Evolutionary conservation across 257 asterid species (phyloP).

Genomic region (Anisodus tanguticus): DNA sequence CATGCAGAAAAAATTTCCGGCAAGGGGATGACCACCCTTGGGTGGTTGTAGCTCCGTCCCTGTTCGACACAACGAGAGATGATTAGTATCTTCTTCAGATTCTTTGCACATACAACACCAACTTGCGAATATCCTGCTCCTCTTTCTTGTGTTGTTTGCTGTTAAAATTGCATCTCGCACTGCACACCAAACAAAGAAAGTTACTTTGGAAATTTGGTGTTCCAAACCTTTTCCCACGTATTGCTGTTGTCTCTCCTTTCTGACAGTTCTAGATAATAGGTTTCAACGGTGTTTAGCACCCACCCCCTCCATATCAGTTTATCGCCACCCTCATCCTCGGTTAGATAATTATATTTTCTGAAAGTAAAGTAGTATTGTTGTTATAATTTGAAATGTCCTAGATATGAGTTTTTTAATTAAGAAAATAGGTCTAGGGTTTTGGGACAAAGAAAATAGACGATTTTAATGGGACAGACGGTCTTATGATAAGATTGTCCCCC

Average conservation of each 20-base stretch:
- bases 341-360: background rate
- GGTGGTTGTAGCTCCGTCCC: no score
- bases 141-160: background rate
- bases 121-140: background rate
- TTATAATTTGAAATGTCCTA: background rate
- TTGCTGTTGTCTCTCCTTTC: no score
- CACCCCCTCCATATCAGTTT: background rate
- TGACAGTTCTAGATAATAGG: background rate
- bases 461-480: background rate
- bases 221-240: background rate
- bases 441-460: background rate
- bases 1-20: no score
- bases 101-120: background rate
- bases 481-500: background rate
- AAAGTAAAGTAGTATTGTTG: background rate
- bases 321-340: background rate
- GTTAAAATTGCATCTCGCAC: background rate
- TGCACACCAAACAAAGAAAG: background rate
- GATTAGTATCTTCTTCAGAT: background rate
- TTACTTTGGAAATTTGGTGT: background rate
- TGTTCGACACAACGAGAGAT: background rate
- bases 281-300: background rate
- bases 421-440: constrained; percentile 14
- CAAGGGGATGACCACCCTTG: no score
- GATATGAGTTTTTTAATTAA: background rate